A percentile compares a stretch with the other conserved stretches of the same genome.
These are phyloP conservation scores for Rhodotorula babjevae DNA, from an alignment of 768 basidiomycete genomes.

Conservation along the genomic window DNA sequence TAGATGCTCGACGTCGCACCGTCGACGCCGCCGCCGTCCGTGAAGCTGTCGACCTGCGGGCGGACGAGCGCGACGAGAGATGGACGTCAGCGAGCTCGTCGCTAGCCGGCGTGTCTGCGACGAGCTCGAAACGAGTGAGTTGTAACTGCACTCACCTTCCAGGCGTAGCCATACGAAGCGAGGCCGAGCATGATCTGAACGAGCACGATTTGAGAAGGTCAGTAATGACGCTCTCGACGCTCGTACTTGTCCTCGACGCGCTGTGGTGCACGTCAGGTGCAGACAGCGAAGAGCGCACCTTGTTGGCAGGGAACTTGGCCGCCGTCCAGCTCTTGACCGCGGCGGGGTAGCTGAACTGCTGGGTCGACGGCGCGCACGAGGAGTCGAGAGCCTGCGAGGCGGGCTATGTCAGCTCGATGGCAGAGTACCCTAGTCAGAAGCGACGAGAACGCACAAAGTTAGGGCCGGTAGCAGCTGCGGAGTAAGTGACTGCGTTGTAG, in stretches of 20 bases:
- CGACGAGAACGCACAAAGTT: slow-evolving; percentile 15
- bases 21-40: slow-evolving; percentile 12
- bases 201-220: background rate
- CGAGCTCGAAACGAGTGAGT: no score
- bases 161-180: slow-evolving; percentile 15
- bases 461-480: slow-evolving; percentile 1
- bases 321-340: slow-evolving; percentile 17
- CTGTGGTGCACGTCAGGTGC: no score
- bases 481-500: slow-evolving; percentile 8
- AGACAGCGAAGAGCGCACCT: background rate
- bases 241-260: no score
- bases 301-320: slow-evolving; percentile 27
- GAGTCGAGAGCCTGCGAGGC: background rate
- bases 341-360: background rate
- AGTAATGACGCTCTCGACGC: no score
- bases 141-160: background rate
- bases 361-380: background rate
- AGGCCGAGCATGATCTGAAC: slow-evolving; percentile 20
- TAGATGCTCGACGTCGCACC: background rate
- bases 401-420: background rate
- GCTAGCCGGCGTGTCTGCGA: no score
- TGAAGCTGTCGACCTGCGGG: slow-evolving; percentile 14
- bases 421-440: no score
- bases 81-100: no score
- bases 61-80: no score